Evolutionary conservation across 2,329 filamentous ascomycete species (phyloP).

Genomic region (Aspergillus transmontanensis): DNA sequence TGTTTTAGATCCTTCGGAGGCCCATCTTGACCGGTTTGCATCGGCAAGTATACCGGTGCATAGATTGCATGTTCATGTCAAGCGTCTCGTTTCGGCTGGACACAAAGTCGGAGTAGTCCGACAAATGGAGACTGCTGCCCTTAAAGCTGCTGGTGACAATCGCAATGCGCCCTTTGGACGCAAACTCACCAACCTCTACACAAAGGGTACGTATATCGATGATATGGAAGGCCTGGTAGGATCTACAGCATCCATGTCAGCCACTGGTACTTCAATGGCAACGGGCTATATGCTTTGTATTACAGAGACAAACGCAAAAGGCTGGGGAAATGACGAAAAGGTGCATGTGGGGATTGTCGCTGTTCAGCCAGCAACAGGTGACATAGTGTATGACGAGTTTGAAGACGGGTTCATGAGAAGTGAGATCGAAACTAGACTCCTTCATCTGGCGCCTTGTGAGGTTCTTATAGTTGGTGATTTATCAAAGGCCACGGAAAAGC

Average conservation of each 20-base stretch:
- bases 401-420: slow-evolving; percentile 97
- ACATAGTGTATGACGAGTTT: slow-evolving; percentile 94
- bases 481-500: slow-evolving; percentile 87
- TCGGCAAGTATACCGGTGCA: slow-evolving; percentile 95
- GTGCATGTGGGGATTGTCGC: slow-evolving; percentile 90
- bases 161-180: slow-evolving; percentile 88
- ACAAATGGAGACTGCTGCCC: slow-evolving; percentile 89
- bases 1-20: slow-evolving; percentile 74
- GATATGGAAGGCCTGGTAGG: slow-evolving; percentile 79
- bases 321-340: slow-evolving; percentile 84
- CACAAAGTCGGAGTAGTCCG: slow-evolving; percentile 95
- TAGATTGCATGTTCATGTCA: slow-evolving; percentile 88
- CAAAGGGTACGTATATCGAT: slow-evolving; percentile 96
- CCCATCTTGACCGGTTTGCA: slow-evolving; percentile 87
- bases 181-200: slow-evolving; percentile 94
- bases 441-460: slow-evolving; percentile 95
- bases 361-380: slow-evolving; percentile 92
- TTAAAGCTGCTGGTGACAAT: slow-evolving; percentile 95
- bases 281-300: slow-evolving; percentile 92
- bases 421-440: slow-evolving; percentile 90
- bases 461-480: slow-evolving; percentile 90
- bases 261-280: slow-evolving; percentile 54
- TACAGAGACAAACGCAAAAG: slow-evolving; percentile 79
- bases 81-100: slow-evolving; percentile 85
- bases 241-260: slow-evolving; percentile 57